phyloP scores from a whole-genome alignment of 164 flowering plant genomes.

The grape (Vitis vinifera) region ASM3070453v1 NC_081812.1:5730001-5730500 shows the following conservation, averaged over 20 bases:
- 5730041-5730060: too few relatives aligned
- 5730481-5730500: too few relatives aligned
- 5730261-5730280: not conserved
- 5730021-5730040: too few relatives aligned
- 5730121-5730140: not conserved
- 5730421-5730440: not conserved
- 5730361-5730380: too few relatives aligned
- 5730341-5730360: too few relatives aligned
- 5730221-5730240: not conserved
- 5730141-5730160: not conserved
- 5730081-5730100: too few relatives aligned
- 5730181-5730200: too few relatives aligned
- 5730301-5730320: not conserved
- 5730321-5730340: not conserved
- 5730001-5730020: too few relatives aligned
- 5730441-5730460: not conserved
- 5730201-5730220: not conserved
- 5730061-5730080: too few relatives aligned
- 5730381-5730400: too few relatives aligned
- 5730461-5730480: too few relatives aligned
- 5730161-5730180: not conserved
- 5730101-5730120: not conserved
- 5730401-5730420: too few relatives aligned
- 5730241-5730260: not conserved
- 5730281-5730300: not conserved